Conservation (phyloP, 257 asterid genomes). For the Cynanchum wilfordii region DNA sequence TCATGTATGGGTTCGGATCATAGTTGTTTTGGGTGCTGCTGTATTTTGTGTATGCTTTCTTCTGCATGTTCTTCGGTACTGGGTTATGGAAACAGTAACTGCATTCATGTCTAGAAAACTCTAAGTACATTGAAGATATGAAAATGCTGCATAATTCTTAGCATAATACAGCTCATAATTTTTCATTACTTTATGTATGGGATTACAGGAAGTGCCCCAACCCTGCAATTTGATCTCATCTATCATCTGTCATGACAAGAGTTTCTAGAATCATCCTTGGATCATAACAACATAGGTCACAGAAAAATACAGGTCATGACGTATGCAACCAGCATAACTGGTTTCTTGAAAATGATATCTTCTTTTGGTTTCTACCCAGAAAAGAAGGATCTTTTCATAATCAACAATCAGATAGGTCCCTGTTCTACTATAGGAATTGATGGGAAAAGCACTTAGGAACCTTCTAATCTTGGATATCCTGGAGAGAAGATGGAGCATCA, state of each 20-base stretch:
- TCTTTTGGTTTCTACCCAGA: background rate
- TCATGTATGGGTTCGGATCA: slow-evolving; percentile 39
- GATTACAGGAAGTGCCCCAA: no score
- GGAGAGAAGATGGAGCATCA: slow-evolving; percentile 28
- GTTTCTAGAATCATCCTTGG: no score
- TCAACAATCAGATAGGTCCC: background rate
- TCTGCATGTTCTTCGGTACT: slow-evolving; percentile 23
- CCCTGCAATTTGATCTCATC: no score
- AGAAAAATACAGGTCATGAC: no score
- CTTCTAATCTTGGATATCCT: slow-evolving; percentile 9
- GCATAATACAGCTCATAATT: no score
- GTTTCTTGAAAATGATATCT: background rate
- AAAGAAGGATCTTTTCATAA: background rate
- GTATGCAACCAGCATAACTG: background rate
- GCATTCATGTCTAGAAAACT: slow-evolving; percentile 9
- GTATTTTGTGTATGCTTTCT: slow-evolving; percentile 30
- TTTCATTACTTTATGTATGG: no score
- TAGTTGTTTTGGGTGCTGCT: slow-evolving; percentile 32
- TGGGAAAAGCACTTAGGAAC: background rate
- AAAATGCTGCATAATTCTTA: no score
- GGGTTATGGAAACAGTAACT: slow-evolving; percentile 35
- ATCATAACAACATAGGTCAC: no score
- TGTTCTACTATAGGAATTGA: background rate
- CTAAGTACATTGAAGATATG: no score
- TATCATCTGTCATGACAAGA: no score